Evolutionary conservation across 2,329 filamentous ascomycete genomes (phyloP), one percentile per base, ranked within the genome.

Genomic region (Aspergillus arachidicola): DNA sequence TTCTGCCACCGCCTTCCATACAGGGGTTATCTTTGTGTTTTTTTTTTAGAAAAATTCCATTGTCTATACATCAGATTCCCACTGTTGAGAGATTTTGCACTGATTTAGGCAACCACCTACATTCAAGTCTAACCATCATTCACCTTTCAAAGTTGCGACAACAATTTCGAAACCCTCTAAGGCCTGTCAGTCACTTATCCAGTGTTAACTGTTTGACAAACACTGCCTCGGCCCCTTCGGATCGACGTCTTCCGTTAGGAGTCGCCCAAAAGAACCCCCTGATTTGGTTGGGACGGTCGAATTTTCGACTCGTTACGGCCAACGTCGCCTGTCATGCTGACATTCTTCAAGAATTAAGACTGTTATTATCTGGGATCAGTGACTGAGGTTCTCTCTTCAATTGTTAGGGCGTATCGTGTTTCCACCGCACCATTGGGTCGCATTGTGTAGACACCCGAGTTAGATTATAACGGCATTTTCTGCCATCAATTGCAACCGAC

Each of bases 251-350:
- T 54, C 30, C 30, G 30, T 36, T 21, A 5, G 19, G 38, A 14
- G 38, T 41, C 46, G 14, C 16, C 14, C 16, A 16, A n/a, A 32
- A n/a, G 28, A 19, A 34, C 28, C 51, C 23, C 51, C 30, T 36
- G 51, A 38, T n/a, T 9, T 38, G n/a, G 32, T 55, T 26, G 32
- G n/a, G 32, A 28, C 51, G 32, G 21, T 26, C 51, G 32, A 55
- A 19, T 28, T 9, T 23, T 36, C 10, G 32, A 54, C 32, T 54
- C n/a, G 30, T 26, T 21, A 14, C 28, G 32, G 32, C 16, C 21
- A 26, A 11, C 21, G 23, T 62, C 32, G 59, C 62, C 59, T 57
- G 38, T 26, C 58, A 61, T 64, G 59, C 50, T 57, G 56, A 43
- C 28, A 19, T 32, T 43, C 51, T 16, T 14, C n/a, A 58, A n/a